These are phyloP conservation scores for Gardenia jasminoides DNA, from an alignment of 257 asterid genomes.

Conservation along the genomic window DNA sequence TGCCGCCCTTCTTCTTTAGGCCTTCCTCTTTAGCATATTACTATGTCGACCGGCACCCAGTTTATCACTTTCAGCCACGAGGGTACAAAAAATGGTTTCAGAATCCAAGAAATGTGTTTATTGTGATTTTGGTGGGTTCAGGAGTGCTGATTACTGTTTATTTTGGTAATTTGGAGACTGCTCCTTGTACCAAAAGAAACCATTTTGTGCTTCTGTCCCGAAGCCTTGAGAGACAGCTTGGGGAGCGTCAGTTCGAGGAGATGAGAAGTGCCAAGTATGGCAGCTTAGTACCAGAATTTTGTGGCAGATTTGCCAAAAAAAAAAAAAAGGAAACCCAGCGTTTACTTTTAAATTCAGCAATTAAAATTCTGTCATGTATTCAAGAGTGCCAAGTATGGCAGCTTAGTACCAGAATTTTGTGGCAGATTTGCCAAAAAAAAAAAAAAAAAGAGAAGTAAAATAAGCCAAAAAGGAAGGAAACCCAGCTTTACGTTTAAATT, in stretches of 20 bases:
- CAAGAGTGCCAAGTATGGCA: too few relatives aligned
- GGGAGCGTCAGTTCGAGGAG: slow-evolving; percentile 63
- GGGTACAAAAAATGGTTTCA: slow-evolving; percentile 65
- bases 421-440: too few relatives aligned
- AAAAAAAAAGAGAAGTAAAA: too few relatives aligned
- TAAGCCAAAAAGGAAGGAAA: too few relatives aligned
- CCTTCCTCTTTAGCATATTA: slow-evolving; percentile 63
- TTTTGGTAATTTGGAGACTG: slow-evolving; percentile 75
- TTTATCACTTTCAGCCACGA: slow-evolving; percentile 68
- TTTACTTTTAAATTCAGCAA: too few relatives aligned
- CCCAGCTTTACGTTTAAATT: too few relatives aligned
- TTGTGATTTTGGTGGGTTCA: slow-evolving; percentile 49
- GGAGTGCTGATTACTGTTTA: slow-evolving; percentile 68
- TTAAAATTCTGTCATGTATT: too few relatives aligned
- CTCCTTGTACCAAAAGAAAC: slow-evolving; percentile 77
- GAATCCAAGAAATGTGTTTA: slow-evolving; percentile 49
- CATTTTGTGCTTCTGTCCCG: slow-evolving; percentile 80
- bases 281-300: too few relatives aligned
- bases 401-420: too few relatives aligned
- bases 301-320: too few relatives aligned
- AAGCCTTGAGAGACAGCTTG: slow-evolving; percentile 52
- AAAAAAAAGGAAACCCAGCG: too few relatives aligned
- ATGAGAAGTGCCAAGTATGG: too few relatives aligned
- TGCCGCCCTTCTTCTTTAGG: slow-evolving; percentile 43
- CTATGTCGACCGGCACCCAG: slow-evolving; percentile 53